These are phyloP conservation scores for Xylariaceae sp. DNA, from an alignment of 2,329 filamentous ascomycete genomes.

Conservation along the genomic window DNA sequence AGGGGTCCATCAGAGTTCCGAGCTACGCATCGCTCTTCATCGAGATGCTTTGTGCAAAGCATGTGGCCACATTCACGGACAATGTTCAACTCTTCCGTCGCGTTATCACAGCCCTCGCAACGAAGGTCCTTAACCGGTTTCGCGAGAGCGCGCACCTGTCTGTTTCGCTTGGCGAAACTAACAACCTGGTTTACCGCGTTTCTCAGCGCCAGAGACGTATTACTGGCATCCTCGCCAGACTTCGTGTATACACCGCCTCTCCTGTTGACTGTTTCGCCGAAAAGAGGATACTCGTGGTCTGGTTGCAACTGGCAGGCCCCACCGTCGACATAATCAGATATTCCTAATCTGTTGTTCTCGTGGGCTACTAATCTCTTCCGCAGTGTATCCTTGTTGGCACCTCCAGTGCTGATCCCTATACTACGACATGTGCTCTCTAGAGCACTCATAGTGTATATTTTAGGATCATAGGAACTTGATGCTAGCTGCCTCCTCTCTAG, in stretches of 20 bases:
- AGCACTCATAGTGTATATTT: no score
- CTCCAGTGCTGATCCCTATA: background rate
- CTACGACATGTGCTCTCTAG: background rate
- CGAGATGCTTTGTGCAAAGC: slow-evolving; percentile 26
- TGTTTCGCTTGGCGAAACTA: slow-evolving; percentile 15
- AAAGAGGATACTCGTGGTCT: background rate
- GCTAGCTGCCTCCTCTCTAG: no score
- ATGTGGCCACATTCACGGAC: slow-evolving; percentile 36
- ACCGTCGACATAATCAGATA: background rate
- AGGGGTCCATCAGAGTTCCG: background rate
- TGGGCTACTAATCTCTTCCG: background rate
- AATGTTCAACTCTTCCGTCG: slow-evolving; percentile 14
- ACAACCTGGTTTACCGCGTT: slow-evolving; percentile 20
- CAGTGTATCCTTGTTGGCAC: background rate
- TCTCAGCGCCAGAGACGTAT: slow-evolving; percentile 21
- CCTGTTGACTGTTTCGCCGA: background rate
- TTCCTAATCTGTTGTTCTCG: background rate
- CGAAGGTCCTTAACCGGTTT: background rate
- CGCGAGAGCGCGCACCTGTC: slow-evolving; percentile 13
- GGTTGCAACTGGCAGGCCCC: background rate
- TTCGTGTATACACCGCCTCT: slow-evolving; percentile 28
- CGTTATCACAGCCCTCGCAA: slow-evolving; percentile 20
- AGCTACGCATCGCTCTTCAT: slow-evolving; percentile 20
- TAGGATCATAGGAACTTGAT: no score
- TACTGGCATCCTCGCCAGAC: slow-evolving; percentile 23